Conservation (phyloP, 2,329 filamentous ascomycete species). For the Cryphonectria parasitica region DNA sequence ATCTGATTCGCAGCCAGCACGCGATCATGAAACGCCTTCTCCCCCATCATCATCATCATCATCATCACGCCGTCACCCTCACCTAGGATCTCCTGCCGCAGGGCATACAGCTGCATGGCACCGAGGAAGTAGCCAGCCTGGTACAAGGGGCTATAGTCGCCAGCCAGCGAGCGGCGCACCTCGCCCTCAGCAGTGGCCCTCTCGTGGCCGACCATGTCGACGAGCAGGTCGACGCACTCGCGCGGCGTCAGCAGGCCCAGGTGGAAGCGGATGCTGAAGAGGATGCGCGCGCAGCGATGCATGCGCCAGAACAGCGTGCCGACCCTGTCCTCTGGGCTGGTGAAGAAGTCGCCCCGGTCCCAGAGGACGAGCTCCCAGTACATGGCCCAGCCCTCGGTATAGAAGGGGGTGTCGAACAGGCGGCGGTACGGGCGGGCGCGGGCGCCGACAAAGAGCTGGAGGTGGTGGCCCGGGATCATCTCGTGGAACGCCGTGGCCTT, state of each 20-base stretch:
- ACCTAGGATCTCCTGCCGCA: slow-evolving; percentile 54
- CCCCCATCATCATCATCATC: slow-evolving; percentile 35
- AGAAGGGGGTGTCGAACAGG: slow-evolving; percentile 61
- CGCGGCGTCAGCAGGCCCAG: slow-evolving; percentile 56
- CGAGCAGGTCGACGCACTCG: slow-evolving; percentile 61
- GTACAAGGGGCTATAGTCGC: slow-evolving; percentile 61
- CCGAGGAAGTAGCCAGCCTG: slow-evolving; percentile 65
- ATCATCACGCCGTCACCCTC: slow-evolving; percentile 27
- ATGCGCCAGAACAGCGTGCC: slow-evolving; percentile 66
- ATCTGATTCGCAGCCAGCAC: slow-evolving; percentile 50
- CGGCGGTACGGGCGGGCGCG: slow-evolving; percentile 53
- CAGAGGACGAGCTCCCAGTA: slow-evolving; percentile 66
- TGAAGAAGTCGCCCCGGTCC: slow-evolving; percentile 55
- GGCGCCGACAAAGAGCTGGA: slow-evolving; percentile 54
- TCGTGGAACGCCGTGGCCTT: slow-evolving; percentile 65
- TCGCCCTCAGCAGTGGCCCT: slow-evolving; percentile 63
- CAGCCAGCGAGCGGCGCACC: slow-evolving; percentile 59
- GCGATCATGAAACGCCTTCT: slow-evolving; percentile 60
- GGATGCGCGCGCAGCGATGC: slow-evolving; percentile 63
- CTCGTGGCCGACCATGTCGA: slow-evolving; percentile 62
- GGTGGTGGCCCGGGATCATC: slow-evolving; percentile 61
- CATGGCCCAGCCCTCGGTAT: slow-evolving; percentile 63
- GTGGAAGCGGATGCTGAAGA: slow-evolving; percentile 63
- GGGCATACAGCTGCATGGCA: slow-evolving; percentile 56
- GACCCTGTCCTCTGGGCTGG: slow-evolving; percentile 54